Evolutionary conservation across 2,329 filamentous ascomycete species (phyloP).

Genomic region (Fusarium pseudonygamai): DNA sequence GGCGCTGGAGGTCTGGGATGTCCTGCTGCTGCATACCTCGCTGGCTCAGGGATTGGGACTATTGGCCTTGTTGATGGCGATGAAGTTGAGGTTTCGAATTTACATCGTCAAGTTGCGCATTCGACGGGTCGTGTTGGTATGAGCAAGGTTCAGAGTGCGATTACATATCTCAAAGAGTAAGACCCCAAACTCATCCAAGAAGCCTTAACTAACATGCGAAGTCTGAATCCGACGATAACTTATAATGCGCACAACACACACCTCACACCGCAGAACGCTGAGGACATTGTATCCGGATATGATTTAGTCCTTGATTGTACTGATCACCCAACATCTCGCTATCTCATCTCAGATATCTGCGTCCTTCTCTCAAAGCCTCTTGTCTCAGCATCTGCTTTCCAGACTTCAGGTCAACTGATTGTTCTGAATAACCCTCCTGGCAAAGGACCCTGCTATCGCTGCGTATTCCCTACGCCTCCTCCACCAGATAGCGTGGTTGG

Average conservation of each 20-base stretch:
- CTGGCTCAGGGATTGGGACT: conserved; percentile 85
- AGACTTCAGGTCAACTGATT: conserved; percentile 89
- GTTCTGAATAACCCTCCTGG: conserved; percentile 86
- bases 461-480: conserved; percentile 88
- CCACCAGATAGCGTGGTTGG: conserved; percentile 83
- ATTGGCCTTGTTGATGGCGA: conserved; percentile 90
- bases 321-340: conserved; percentile 90
- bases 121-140: conserved; percentile 74
- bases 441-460: conserved; percentile 87
- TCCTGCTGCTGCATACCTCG: conserved; percentile 91
- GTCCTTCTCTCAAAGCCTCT: conserved; percentile 82
- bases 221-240: conserved; percentile 76
- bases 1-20: conserved; percentile 92
- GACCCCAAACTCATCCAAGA: not conserved
- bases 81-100: conserved; percentile 85
- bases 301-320: conserved; percentile 94
- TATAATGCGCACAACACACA: conserved; percentile 72
- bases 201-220: conserved; percentile 44
- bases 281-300: conserved; percentile 73
- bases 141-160: conserved; percentile 83
- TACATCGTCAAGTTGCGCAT: conserved; percentile 92
- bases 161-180: conserved; percentile 63
- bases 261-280: conserved; percentile 74
- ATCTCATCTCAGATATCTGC: conserved; percentile 90
- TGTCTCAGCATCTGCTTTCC: conserved; percentile 88